A percentile compares a stretch with the other conserved stretches of the same genome.
Conservation (phyloP, 768 basidiomycete species). For the Boletus rex-veris region DNA sequence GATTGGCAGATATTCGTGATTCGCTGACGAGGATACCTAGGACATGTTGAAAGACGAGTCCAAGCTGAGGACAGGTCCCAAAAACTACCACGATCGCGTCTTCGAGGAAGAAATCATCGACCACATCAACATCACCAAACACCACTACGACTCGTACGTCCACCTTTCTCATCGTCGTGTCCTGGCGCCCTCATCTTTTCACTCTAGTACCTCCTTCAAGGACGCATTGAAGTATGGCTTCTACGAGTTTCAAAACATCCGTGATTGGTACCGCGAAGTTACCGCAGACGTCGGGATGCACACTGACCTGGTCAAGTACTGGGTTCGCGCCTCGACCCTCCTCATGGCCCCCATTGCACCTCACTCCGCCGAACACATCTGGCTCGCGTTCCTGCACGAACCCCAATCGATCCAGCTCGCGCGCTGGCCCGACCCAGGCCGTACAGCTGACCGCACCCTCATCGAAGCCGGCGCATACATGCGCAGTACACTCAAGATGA, state of each 20-base stretch:
- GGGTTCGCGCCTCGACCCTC: constrained; percentile 78
- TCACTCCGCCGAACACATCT: constrained; percentile 92
- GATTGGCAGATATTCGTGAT: not conserved
- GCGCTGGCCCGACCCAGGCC: constrained; percentile 69
- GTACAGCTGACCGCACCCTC: constrained; percentile 56
- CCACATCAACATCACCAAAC: constrained; percentile 77
- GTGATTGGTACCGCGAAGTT: constrained; percentile 96
- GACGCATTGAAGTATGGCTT: constrained; percentile 93
- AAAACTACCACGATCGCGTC: constrained; percentile 79
- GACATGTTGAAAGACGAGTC: constrained; percentile 75
- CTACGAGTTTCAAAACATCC: constrained; percentile 87
- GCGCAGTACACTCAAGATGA: constrained; percentile 85
- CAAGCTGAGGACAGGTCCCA: constrained; percentile 69
- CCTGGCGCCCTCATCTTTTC: not conserved
- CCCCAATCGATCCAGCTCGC: constrained; percentile 78
- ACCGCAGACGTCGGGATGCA: constrained; percentile 91
- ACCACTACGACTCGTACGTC: constrained; percentile 76
- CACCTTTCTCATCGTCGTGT: not conserved
- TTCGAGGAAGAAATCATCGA: constrained; percentile 92
- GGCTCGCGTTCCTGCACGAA: constrained; percentile 70
- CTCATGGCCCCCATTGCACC: constrained; percentile 86
- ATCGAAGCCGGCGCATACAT: constrained; percentile 82
- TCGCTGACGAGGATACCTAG: constrained; percentile 36
- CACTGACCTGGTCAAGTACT: constrained; percentile 77
- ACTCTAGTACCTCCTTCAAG: constrained; percentile 83